A percentile compares a stretch with the other conserved stretches of the same genome.
Conservation (phyloP, 208 protist species). For the Porcisia deanei region DNA sequence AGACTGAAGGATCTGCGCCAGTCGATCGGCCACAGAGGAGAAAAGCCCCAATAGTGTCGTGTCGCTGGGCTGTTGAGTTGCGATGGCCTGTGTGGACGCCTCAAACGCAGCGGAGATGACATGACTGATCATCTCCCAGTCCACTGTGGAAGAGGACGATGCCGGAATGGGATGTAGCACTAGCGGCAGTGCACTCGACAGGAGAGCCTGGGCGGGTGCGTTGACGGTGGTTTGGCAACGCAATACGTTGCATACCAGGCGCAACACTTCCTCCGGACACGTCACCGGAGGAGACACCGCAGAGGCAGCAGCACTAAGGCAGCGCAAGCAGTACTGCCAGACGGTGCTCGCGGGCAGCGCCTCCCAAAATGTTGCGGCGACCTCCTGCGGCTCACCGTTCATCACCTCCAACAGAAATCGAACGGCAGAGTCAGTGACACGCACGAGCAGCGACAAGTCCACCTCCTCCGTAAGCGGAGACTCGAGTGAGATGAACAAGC, state of each 20-base stretch:
- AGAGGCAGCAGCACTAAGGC: slow-evolving; percentile 13
- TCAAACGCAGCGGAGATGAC: slow-evolving; percentile 65
- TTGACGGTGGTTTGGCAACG: slow-evolving; percentile 58
- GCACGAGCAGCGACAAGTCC: slow-evolving; percentile 36
- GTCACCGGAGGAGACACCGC: not conserved
- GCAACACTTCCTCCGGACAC: slow-evolving; percentile 19
- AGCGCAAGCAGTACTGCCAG: slow-evolving; percentile 47
- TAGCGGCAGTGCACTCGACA: slow-evolving; percentile 38
- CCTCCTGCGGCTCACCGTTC: slow-evolving; percentile 54
- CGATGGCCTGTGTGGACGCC: slow-evolving; percentile 51
- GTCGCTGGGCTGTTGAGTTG: slow-evolving; percentile 40
- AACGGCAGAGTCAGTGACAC: slow-evolving; percentile 38
- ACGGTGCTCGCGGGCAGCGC: slow-evolving; percentile 43
- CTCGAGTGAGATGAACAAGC: slow-evolving; percentile 39
- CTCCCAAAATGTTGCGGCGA: slow-evolving; percentile 54
- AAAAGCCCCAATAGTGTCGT: slow-evolving; percentile 46
- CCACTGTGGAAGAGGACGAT: not conserved
- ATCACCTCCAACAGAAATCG: slow-evolving; percentile 53
- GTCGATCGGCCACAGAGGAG: slow-evolving; percentile 41
- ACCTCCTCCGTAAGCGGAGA: slow-evolving; percentile 9
- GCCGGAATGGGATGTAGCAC: slow-evolving; percentile 27
- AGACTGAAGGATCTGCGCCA: slow-evolving; percentile 39
- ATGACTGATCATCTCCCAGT: slow-evolving; percentile 32
- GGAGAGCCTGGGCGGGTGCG: slow-evolving; percentile 38
- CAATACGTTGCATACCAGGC: slow-evolving; percentile 49